Percentiles rank a stretch among this genome's conserved stretches.
These are phyloP conservation scores for Hibiscus mutabilis DNA, from an alignment of 345 rosid species.

Conservation along the genomic window DNA sequence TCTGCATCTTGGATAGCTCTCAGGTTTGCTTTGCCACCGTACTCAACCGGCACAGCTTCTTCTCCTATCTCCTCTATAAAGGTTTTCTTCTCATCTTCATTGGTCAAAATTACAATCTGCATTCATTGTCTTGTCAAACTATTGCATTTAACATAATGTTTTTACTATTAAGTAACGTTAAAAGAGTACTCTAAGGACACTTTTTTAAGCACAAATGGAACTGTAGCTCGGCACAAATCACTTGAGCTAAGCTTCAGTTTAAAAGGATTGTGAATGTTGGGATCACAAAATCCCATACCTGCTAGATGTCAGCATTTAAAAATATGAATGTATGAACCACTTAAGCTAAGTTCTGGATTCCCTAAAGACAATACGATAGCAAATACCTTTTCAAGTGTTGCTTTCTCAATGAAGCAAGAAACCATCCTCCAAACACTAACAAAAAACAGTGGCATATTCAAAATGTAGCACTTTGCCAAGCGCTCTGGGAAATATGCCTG, in stretches of 20 bases:
- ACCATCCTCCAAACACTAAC: constrained; percentile 67
- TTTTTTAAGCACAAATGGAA: background rate
- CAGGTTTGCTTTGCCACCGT: constrained; percentile 70
- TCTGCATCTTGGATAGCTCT: constrained; percentile 51
- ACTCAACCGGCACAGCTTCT: constrained; percentile 60
- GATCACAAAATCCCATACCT: too few species aligned
- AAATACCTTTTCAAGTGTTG: constrained; percentile 72
- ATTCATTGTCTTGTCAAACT: background rate
- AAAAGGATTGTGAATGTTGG: background rate
- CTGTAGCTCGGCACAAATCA: background rate
- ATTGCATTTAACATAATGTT: too few species aligned
- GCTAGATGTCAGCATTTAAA: too few species aligned
- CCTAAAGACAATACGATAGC: background rate
- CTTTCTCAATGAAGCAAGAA: constrained; percentile 78
- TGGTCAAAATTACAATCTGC: constrained; percentile 60
- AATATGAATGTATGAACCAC: background rate
- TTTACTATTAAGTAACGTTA: too few species aligned
- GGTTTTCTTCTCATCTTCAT: constrained; percentile 41
- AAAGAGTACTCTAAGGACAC: too few species aligned
- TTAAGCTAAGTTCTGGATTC: background rate
- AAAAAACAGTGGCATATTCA: constrained; percentile 80
- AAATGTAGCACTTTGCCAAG: constrained; percentile 53
- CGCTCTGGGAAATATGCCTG: constrained; percentile 96
- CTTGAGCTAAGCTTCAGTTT: background rate
- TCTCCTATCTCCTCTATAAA: constrained; percentile 45